A percentile compares a stretch with the other conserved stretches of the same genome.
These are phyloP conservation scores for Chaetomium globosum DNA, from an alignment of 2,329 filamentous ascomycete species.

Conservation along the genomic window DNA sequence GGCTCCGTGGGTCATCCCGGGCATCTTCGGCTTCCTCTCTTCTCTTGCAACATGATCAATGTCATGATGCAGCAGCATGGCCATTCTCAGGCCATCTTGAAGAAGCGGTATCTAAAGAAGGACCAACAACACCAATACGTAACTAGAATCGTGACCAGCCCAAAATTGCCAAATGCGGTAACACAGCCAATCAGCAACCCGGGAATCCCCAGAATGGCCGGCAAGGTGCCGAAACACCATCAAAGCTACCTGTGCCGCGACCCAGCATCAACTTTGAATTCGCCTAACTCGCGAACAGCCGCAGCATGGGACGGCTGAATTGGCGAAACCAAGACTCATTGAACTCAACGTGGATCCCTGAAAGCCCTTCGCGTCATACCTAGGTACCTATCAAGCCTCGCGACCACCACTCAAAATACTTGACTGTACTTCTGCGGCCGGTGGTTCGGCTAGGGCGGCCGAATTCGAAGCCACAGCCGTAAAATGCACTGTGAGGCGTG, in stretches of 20 bases:
- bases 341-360: not conserved
- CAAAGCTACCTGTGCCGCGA: slow-evolving; percentile 1
- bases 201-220: not conserved
- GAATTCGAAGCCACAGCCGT: too few species aligned
- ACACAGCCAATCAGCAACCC: not conserved
- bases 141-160: not conserved
- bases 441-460: not conserved
- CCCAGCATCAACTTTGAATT: not conserved
- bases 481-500: slow-evolving; percentile 5
- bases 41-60: not conserved
- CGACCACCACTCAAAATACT: not conserved
- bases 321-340: not conserved
- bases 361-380: not conserved
- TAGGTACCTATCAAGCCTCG: not conserved
- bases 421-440: not conserved
- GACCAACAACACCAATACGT: not conserved
- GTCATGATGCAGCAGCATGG: not conserved
- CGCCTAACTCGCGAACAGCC: slow-evolving; percentile 6
- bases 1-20: not conserved
- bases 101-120: not conserved
- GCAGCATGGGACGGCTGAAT: not conserved
- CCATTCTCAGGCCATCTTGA: not conserved
- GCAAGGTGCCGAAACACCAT: slow-evolving; percentile 1
- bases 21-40: not conserved
- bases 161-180: slow-evolving; percentile 5